Evolutionary conservation across 2,329 filamentous ascomycete species (phyloP), one percentile per base, ranked within the genome.

Genomic region (Celoporthe dispersa): DNA sequence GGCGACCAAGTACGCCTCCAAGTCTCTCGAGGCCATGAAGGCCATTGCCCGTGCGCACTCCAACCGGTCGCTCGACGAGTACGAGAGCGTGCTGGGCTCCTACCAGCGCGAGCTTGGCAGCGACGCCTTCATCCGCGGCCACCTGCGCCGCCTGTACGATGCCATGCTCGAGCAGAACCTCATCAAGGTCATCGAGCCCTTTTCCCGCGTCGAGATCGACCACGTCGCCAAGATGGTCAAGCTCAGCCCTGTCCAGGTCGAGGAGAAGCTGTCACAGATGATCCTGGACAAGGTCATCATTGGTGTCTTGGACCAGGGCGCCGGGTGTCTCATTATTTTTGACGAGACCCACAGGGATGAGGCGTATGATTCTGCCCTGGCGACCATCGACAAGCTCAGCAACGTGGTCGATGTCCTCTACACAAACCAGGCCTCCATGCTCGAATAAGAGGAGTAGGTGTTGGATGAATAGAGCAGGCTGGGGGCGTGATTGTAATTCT

Each of bases 101-200:
- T 99, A 97, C 85, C 91, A 94, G 74, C 95, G 94, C 82, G 94
- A 98, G 84, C 90, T 99, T 16, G 95, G 94, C 75, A 92, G 92
- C 80, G 96, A 99, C 79, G 88, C 93, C 72, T 99, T 99, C 84
- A 97, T 99, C 81, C 94, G 95, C 73, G 97, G 96, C 82, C 96
- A 99, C 84, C 90, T 99, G 75, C 93, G 94, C 71, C 92, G 94
- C 65, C 87, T 99, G 66, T 99, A 99, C 84, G 96, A 99, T 82
- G 94, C 94, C 80, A 98, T 99, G 94, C 83, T 99, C 79, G 96
- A 99, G 86, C 96, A 99, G 87, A 99, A 99, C 82, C 88, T 99
- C 57, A 97, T 98, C 88, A 98, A 99, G 86, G 96, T 99, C 73
- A 99, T 99, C 79, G 96, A 99, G 86, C 96, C 96, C 31, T 99